Evolutionary conservation across 2,329 filamentous ascomycete species (phyloP).

Genomic region (Sporothrix sp.): DNA sequence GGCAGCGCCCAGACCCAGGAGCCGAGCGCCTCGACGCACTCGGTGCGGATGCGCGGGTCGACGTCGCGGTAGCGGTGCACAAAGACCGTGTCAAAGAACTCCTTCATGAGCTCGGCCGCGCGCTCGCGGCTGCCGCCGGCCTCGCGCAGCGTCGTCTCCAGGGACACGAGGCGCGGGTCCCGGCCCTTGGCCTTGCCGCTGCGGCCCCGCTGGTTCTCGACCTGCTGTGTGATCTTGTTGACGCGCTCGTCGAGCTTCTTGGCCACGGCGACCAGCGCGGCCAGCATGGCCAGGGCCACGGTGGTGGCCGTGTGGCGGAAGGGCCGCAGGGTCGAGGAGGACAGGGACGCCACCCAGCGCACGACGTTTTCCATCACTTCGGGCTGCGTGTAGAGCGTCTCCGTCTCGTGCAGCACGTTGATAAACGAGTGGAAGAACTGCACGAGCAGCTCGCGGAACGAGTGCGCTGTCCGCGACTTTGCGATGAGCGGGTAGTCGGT

Average conservation of each 20-base stretch:
- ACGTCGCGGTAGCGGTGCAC: slow-evolving; percentile 93
- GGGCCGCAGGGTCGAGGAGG: slow-evolving; percentile 74
- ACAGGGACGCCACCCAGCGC: slow-evolving; percentile 84
- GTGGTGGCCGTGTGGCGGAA: slow-evolving; percentile 92
- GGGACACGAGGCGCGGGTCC: slow-evolving; percentile 64
- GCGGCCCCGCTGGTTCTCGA: slow-evolving; percentile 62
- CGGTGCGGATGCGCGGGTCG: slow-evolving; percentile 76
- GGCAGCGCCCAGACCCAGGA: slow-evolving; percentile 81
- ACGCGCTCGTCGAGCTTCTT: slow-evolving; percentile 45
- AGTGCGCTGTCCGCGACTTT: slow-evolving; percentile 62
- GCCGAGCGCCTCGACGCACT: slow-evolving; percentile 79
- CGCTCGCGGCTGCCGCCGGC: slow-evolving; percentile 59
- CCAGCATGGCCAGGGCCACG: slow-evolving; percentile 69
- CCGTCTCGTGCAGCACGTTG: slow-evolving; percentile 69
- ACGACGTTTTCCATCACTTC: slow-evolving; percentile 80
- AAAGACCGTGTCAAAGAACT: slow-evolving; percentile 87
- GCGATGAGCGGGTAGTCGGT: slow-evolving; percentile 89
- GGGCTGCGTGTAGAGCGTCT: slow-evolving; percentile 65
- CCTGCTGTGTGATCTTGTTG: slow-evolving; percentile 66
- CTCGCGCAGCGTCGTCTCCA: slow-evolving; percentile 62
- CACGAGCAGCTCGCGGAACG: slow-evolving; percentile 68
- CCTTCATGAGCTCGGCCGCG: slow-evolving; percentile 63
- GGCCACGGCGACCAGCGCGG: slow-evolving; percentile 50
- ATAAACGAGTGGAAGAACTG: slow-evolving; percentile 73
- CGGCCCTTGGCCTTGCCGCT: slow-evolving; percentile 58